Percentiles rank a stretch among this genome's conserved stretches.
Evolutionary conservation across 768 basidiomycete genomes (phyloP).

Genomic region (Boletales sp.): DNA sequence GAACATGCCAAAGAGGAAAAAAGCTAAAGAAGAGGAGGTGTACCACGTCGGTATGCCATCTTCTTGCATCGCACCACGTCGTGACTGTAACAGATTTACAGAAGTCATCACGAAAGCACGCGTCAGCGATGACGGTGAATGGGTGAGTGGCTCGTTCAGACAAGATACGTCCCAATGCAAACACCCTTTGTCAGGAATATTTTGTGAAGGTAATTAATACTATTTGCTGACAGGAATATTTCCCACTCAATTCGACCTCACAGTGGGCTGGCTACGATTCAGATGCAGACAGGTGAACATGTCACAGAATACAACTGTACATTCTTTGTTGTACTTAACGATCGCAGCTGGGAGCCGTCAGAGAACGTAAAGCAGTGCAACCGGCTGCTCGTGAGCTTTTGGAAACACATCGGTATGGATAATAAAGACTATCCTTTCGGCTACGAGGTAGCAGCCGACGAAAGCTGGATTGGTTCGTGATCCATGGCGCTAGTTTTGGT

Average conservation of each 20-base stretch:
- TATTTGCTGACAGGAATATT: neutral
- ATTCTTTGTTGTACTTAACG: neutral
- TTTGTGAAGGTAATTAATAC: constrained; percentile 53
- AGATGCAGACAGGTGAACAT: constrained; percentile 50
- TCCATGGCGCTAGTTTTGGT: neutral
- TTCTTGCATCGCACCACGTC: neutral
- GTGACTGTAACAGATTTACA: constrained; percentile 19
- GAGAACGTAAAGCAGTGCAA: constrained; percentile 55
- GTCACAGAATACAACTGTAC: neutral
- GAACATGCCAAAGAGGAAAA: constrained; percentile 27
- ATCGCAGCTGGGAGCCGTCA: constrained; percentile 65
- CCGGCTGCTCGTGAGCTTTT: constrained; percentile 61
- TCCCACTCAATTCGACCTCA: constrained; percentile 4
- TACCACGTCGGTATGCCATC: constrained; percentile 46
- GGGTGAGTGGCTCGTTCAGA: constrained; percentile 39
- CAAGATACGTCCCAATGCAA: neutral
- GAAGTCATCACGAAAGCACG: constrained; percentile 63
- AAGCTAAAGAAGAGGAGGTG: constrained; percentile 25
- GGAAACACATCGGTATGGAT: constrained; percentile 57
- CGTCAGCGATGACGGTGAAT: constrained; percentile 45
- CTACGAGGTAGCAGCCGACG: constrained; percentile 38
- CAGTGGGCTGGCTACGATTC: constrained; percentile 69
- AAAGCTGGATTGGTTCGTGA: constrained; percentile 57
- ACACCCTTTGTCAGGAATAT: constrained; percentile 48
- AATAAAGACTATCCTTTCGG: constrained; percentile 52